Percentiles rank a stretch among this genome's conserved stretches.
Conservation (phyloP, 2,329 filamentous ascomycete genomes). For the Phyllosticta ampelicida region DNA sequence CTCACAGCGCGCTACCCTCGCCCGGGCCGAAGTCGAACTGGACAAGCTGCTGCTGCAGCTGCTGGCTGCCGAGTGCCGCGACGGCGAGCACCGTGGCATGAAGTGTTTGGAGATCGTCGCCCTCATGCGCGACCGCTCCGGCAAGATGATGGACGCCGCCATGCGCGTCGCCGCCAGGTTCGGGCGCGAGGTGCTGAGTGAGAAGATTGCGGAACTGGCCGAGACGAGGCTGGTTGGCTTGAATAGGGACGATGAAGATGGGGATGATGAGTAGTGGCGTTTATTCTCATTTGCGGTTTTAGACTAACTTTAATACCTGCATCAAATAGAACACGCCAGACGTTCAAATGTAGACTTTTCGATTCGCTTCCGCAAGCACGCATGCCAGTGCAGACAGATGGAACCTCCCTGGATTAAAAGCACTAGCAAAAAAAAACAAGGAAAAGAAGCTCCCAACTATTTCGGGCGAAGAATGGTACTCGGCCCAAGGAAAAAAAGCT, state of each 20-base stretch:
- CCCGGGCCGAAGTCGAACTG: slow-evolving; percentile 66
- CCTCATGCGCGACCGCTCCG: slow-evolving; percentile 72
- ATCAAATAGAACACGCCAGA: too few species aligned
- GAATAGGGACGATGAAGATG: slow-evolving; percentile 41
- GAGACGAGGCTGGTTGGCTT: slow-evolving; percentile 56
- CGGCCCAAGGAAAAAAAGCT: neutral
- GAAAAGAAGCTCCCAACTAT: neutral
- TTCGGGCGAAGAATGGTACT: slow-evolving; percentile 9
- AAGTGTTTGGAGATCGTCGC: slow-evolving; percentile 83
- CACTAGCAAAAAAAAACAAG: neutral
- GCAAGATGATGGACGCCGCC: slow-evolving; percentile 85
- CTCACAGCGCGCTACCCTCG: slow-evolving; percentile 55
- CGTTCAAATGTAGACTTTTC: neutral
- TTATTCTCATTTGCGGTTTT: too few species aligned
- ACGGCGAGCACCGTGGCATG: slow-evolving; percentile 89
- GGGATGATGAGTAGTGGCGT: neutral
- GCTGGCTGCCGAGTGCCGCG: slow-evolving; percentile 78
- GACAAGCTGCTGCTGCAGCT: slow-evolving; percentile 87
- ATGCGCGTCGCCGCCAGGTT: slow-evolving; percentile 82
- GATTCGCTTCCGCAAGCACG: neutral
- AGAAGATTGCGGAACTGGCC: slow-evolving; percentile 81
- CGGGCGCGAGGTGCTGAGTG: slow-evolving; percentile 64
- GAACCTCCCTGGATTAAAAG: neutral
- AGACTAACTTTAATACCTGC: too few species aligned
- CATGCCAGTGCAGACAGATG: neutral